Evolutionary conservation across 169 alveolate species (phyloP), one percentile per base, ranked within the genome.

Genomic region (Cryptosporidium sp.): DNA sequence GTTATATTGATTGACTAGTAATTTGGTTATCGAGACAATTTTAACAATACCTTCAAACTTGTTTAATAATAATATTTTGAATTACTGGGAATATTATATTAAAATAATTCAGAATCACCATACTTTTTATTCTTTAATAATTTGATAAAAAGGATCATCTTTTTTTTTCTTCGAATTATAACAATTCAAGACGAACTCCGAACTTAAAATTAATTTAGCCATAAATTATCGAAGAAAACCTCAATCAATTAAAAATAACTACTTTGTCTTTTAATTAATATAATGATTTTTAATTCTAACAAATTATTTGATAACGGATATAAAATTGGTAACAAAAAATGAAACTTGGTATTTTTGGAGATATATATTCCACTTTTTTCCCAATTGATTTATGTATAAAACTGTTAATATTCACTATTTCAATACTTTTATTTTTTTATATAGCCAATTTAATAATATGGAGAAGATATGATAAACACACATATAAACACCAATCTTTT

Each of bases 381-480:
- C 70, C 86, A 58, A 37, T 73, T 12, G 23, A 73, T 18, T 29
- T 26, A 18, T 73, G 60, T 21, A 14, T 73, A 26, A 23, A 16
- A 4, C 31, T 56, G 10, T 35, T 73, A 56, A 33, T 18, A 18
- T 73, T 56, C 6, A 73, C 86, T 0, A 37, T 73, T n/a, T 52
- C 31, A 29, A 60, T 42, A 53, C 33, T 73, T n/a, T 12, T 29
- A n/a, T 33, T 58, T 2, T 29, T 73, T 10, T 73, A 52, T 58
- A n/a, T 73, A n/a, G 52, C 16, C 0, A 73, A 73, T 58, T 26
- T 35, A 2, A 2, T 73, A 53, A 2, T 73, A 0, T 73, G 86
- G 86, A 73, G 70, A 60, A 53, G 71, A 14, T 73, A 73, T 56
- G 70, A 56, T 23, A 73, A 60, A 42, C 52, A 53, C 12, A 14